Evolutionary conservation across 2,329 filamentous ascomycete genomes (phyloP), one percentile per base, ranked within the genome.

Genomic region (Nectriaceae sp.): DNA sequence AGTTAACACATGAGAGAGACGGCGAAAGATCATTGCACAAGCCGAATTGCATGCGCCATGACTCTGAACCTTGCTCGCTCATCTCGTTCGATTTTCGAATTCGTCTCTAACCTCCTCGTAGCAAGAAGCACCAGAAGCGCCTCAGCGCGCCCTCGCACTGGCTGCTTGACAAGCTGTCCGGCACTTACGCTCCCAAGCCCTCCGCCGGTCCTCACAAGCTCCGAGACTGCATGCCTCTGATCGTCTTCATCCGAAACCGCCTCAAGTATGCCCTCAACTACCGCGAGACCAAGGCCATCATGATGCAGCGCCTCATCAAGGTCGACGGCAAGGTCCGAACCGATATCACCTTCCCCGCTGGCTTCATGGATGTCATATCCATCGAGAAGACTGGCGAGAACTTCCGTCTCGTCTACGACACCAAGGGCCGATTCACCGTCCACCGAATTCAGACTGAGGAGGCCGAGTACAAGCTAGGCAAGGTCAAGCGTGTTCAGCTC

Each of bases 371-470:
- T 75, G 94, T 99, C 74, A 97, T 99, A 83, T 82, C 83, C 71
- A 95, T 99, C 75, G 94, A 99, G 80, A 99, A 99, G 90, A 99
- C 94, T 54, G 92, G 92, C 87, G 94, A 99, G 88, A 89, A 96
- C 89, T 99, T 99, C 90, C 93, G 94, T 68, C 90, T 99, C 67
- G 82, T 99, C 85, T 99, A 97, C 87, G 94, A 99, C 78, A 99
- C 93, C 88, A 99, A 99, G 89, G 94, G 94, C 70, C 93, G 94
- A 75, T 99, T 97, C 90, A 97, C 94, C 75, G 92, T 99, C 75
- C 94, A 99, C 90, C 90, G 94, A 73, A 97, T 99, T 81, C 93
- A 95, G 77, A 80, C 85, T 66, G 94, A 97, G 84, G 94, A 99
- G 89, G 92, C 93, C 68, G 87, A 94, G 83, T 99, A 97, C 90